Evolutionary conservation across 805 yeast genomes (phyloP), one percentile per base, ranked within the genome.

Genomic region (Candida tibetensis): DNA sequence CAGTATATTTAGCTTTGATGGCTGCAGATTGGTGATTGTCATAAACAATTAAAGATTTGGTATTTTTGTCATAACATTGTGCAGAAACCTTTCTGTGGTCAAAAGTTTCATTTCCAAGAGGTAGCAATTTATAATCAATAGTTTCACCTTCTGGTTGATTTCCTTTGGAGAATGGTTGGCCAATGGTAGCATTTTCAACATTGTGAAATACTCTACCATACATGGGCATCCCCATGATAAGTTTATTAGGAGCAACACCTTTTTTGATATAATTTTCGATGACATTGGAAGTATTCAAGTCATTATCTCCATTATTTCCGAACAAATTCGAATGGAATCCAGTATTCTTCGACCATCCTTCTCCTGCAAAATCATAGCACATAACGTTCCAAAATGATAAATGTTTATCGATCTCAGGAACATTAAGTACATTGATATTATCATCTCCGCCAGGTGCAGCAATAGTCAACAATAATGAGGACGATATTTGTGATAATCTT

Each of bases 331-430:
- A 78, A 42, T 87, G 96, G 53, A 77, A 83, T 2, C 74, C 82
- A 0, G 82, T 75, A 2, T 32, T 46, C 0, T 57, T 51, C 1
- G 86, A 79, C 95, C 95, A 87, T 6, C 75, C 68, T 31, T 51
- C 46, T 0, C 97, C 98, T 1, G 81, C 64, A 49, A 81, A 85
- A 57, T 93, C 98, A 58, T 93, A 91, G 14, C 93, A 79, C 98
- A 91, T 91, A 41, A 93, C 57, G 55, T 91, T 90, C 84, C 90
- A 89, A 47, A 78, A 77, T 14, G 78, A 65, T 13, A 93, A 53
- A 47, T 71, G 70, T 17, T 55, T 52, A 47, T 82, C 82, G 74
- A 91, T 71, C n/a, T 70, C 71, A 1, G 45, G 35, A 1, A 89
- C 50, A 4, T 72, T 58, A 36, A 82, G 64, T 4, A 57, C 44